Conservation (phyloP, 1,284 basidiomycete species). For the Athelia sp. region DNA sequence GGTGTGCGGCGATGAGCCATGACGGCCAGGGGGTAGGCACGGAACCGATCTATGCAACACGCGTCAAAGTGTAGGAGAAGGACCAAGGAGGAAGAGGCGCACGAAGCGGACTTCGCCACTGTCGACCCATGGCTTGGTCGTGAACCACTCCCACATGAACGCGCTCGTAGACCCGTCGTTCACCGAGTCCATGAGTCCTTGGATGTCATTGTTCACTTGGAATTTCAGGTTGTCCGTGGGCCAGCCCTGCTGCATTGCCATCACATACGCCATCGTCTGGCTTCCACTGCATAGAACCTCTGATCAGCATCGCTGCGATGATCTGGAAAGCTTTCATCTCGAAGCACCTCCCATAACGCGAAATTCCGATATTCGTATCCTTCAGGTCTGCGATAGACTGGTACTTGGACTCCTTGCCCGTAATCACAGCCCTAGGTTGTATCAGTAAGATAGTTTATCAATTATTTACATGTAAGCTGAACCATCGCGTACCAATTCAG, state of each 20-base stretch:
- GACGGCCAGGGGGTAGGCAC: constrained; percentile 96
- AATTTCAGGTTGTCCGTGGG: constrained; percentile 67
- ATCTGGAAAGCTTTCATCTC: not conserved
- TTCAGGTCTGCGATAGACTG: constrained; percentile 73
- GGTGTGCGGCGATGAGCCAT: constrained; percentile 88
- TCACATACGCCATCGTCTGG: constrained; percentile 93
- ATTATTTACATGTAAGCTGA: not conserved
- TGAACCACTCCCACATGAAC: constrained; percentile 98
- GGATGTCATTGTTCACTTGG: constrained; percentile 87
- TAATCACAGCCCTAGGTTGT: constrained; percentile 81
- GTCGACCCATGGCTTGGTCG: constrained; percentile 90
- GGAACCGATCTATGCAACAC: constrained; percentile 64
- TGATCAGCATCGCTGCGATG: constrained; percentile 1
- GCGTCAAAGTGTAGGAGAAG: not conserved
- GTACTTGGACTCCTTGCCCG: constrained; percentile 75
- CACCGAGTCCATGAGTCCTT: constrained; percentile 85
- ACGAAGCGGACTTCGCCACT: constrained; percentile 81
- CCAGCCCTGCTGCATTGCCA: constrained; percentile 88
- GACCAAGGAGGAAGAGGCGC: constrained; percentile 22
- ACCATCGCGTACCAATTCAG: constrained; percentile 67
- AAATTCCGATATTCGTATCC: constrained; percentile 88
- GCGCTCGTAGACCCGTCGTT: constrained; percentile 81
- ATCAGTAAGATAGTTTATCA: too few relatives aligned
- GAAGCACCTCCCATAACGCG: constrained; percentile 73
- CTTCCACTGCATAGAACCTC: constrained; percentile 51